Evolutionary conservation across 2,329 filamentous ascomycete species (phyloP), one percentile per base, ranked within the genome.

Genomic region (Pleurostoma richardsiae): DNA sequence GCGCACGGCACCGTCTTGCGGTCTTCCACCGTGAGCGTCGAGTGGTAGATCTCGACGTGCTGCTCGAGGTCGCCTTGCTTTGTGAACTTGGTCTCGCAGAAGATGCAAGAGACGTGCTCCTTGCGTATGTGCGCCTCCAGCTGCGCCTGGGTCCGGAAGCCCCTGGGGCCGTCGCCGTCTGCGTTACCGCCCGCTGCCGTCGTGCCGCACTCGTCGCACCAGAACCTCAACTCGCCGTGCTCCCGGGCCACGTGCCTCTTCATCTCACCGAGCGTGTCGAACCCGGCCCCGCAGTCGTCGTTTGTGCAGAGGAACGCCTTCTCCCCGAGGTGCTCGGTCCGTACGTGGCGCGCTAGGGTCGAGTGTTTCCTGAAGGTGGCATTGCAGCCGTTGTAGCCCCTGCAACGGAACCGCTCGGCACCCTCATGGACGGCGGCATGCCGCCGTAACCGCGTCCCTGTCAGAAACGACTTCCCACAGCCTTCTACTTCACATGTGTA

Each of bases 361-460:
- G 90, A 83, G 61, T 90, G 86, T 66, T 96, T 96, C 51, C 92
- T 81, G 64, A 96, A 97, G 26, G 81, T 82, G 66, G 89, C 80
- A 19, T 79, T 77, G 66, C 90, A 96, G 1, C 78, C 80, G 2
- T 79, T 76, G 55, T 81, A 85, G 31, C 81, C 84, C 27, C 77
- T 82, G 60, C 90, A 96, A 48, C 79, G 76, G 58, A 86, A 90
- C 45, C 86, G 78, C 60, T 94, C 85, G 54, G 85, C 80, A 45
- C 85, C 86, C 58, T 86, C 79, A 63, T 96, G 91, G 2, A 87
- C 82, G n/a, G 83, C 79, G 43, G 85, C 73, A 62, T 96, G 91
- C 36, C 88, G 78, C 49, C 85, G 80, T 19, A 96, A 76, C 41
- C 88, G 77, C 7, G 88, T 90, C 3, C 84, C 83, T 0, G 88